phyloP scores from a whole-genome alignment of 2,329 filamentous ascomycete genomes.

The Coniella lustricola region DNA sequence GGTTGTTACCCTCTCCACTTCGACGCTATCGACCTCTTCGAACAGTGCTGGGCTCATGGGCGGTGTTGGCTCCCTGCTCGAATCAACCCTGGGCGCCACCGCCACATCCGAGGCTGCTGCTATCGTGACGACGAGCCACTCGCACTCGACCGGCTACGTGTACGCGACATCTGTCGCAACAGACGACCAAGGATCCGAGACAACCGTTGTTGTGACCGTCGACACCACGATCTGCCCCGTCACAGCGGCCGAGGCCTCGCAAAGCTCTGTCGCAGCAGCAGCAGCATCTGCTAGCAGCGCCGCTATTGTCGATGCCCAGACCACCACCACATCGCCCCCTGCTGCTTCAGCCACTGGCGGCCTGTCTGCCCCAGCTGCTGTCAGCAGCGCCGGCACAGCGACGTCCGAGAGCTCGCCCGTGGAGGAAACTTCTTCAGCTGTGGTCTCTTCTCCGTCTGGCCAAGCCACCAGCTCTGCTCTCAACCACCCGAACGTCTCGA shows the following conservation, averaged over 20 bases:
- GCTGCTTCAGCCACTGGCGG: neutral
- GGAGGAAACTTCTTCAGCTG: neutral
- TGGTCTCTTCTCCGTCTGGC: no score
- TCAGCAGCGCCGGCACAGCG: neutral
- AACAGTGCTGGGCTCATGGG: neutral
- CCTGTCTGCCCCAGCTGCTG: neutral
- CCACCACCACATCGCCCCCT: conserved; percentile 8
- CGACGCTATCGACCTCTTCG: conserved; percentile 1
- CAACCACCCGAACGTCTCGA: no score
- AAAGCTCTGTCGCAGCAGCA: neutral
- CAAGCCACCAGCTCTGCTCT: no score
- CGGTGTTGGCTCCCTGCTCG: conserved; percentile 8
- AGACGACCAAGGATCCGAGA: conserved; percentile 13
- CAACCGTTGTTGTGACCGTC: conserved; percentile 10
- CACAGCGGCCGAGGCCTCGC: conserved; percentile 11
- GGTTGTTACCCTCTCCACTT: neutral
- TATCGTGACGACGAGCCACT: neutral
- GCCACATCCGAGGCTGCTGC: neutral
- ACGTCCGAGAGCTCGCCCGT: neutral
- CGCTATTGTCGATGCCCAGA: conserved; percentile 2
- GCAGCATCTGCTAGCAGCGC: neutral
- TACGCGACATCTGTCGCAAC: conserved; percentile 3
- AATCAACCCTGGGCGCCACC: conserved; percentile 5
- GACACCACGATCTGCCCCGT: conserved; percentile 14
- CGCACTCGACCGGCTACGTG: conserved; percentile 13